Conservation (phyloP, 139 green algal genomes). For the Bryopsis sp. region DNA sequence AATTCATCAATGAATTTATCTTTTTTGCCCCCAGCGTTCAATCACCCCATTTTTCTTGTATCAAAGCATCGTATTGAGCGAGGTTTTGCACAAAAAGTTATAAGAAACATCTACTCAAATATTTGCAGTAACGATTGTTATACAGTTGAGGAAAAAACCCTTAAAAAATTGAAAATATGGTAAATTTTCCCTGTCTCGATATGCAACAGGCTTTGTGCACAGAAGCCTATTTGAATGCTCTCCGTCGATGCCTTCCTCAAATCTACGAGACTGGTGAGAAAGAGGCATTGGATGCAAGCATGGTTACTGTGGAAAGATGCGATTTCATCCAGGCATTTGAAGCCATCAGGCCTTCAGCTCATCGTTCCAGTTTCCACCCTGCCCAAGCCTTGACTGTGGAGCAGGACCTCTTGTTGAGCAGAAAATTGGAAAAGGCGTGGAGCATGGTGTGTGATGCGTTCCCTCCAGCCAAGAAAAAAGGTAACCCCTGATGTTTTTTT, state of each 20-base stretch:
- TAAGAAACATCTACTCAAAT: not conserved
- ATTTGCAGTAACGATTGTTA: not conserved
- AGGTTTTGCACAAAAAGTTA: not conserved
- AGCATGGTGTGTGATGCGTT: no score
- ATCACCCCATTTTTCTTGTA: no score
- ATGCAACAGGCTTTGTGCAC: slow-evolving; percentile 69
- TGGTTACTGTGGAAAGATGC: slow-evolving; percentile 41
- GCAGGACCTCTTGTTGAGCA: no score
- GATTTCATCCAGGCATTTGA: slow-evolving; percentile 75
- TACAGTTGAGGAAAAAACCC: not conserved
- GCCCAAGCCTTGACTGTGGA: no score
- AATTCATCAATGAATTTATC: no score
- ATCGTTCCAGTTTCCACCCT: no score
- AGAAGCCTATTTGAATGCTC: slow-evolving; percentile 78
- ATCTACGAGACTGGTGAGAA: slow-evolving; percentile 75
- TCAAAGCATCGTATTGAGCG: no score
- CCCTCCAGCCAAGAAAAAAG: no score
- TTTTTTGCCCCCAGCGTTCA: no score
- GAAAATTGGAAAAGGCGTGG: no score
- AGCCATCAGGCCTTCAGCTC: slow-evolving; percentile 63
- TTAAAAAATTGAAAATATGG: slow-evolving; percentile 6
- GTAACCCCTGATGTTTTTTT: no score
- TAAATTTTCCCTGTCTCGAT: not conserved
- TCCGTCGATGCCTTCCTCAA: slow-evolving; percentile 66
- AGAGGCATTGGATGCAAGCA: slow-evolving; percentile 58